Percentiles rank a stretch among this genome's conserved stretches.
phyloP scores from a whole-genome alignment of 192 early-diverging fungal genomes.

The Backusella circina region DNA sequence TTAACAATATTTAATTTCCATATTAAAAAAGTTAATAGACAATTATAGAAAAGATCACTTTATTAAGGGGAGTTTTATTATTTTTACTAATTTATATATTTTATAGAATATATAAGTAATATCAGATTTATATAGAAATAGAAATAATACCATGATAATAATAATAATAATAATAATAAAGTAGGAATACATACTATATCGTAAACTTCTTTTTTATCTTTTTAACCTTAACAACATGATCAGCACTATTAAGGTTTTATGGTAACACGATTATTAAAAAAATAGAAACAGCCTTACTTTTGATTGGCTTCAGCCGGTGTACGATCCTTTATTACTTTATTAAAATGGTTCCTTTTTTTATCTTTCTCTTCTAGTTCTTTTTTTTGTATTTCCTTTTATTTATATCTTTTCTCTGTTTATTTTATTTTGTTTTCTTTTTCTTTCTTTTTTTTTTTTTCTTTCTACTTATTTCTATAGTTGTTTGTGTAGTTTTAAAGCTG shows the following conservation, averaged over 20 bases:
- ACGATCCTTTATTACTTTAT: neutral
- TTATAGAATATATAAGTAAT: neutral
- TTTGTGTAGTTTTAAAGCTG: neutral
- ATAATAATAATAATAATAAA: neutral
- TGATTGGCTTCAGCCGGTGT: neutral
- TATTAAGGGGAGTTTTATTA: neutral
- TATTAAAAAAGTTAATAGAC: neutral
- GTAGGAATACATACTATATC: neutral
- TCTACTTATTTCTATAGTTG: neutral
- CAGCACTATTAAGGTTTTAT: neutral
- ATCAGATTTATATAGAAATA: neutral
- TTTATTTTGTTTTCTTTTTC: neutral
- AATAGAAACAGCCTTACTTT: neutral
- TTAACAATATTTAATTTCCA: neutral
- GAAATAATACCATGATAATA: neutral
- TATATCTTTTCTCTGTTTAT: neutral
- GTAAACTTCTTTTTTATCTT: neutral
- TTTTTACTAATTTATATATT: neutral
- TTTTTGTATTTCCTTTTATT: neutral
- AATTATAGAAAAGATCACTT: neutral
- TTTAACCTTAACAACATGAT: neutral
- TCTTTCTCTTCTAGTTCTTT: neutral
- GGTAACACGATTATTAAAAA: neutral
- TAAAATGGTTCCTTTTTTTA: neutral
- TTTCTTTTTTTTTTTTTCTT: neutral